Evolutionary conservation across 2,329 filamentous ascomycete species (phyloP).

Genomic region (Cyphellophora europaea): DNA sequence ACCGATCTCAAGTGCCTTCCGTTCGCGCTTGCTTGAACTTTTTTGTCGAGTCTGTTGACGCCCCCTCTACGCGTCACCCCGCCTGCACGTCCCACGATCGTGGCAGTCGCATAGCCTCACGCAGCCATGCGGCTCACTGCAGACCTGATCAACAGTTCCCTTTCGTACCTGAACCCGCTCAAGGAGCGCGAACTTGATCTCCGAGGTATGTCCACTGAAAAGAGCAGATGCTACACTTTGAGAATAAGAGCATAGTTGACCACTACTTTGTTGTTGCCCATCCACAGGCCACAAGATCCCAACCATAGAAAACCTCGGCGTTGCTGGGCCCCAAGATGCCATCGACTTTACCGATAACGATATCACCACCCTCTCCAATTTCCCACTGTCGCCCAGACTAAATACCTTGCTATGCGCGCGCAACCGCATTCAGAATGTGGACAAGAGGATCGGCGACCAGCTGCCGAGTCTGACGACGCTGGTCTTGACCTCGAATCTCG

Average conservation of each 20-base stretch:
- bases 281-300: conserved; percentile 91
- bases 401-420: conserved; percentile 80
- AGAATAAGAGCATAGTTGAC: conserved; percentile 79
- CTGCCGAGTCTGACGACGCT: conserved; percentile 76
- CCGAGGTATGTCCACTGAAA: conserved; percentile 89
- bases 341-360: conserved; percentile 99
- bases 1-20: no score
- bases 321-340: conserved; percentile 81
- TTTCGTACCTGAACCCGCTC: conserved; percentile 97
- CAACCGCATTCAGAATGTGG: conserved; percentile 78
- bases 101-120: no score
- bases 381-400: conserved; percentile 81
- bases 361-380: conserved; percentile 80
- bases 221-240: conserved; percentile 90
- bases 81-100: no score
- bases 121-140: conserved; percentile 98
- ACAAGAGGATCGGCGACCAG: conserved; percentile 61
- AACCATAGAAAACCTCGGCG: conserved; percentile 93
- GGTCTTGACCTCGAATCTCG: conserved; percentile 72
- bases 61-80: no score
- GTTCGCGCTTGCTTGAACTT: no score
- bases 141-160: conserved; percentile 86
- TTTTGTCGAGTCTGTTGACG: no score
- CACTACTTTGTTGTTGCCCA: conserved; percentile 44
- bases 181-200: conserved; percentile 99